Evolutionary conservation across 2,329 filamentous ascomycete genomes (phyloP), one percentile per base, ranked within the genome.

Genomic region (Zarea fungicola): DNA sequence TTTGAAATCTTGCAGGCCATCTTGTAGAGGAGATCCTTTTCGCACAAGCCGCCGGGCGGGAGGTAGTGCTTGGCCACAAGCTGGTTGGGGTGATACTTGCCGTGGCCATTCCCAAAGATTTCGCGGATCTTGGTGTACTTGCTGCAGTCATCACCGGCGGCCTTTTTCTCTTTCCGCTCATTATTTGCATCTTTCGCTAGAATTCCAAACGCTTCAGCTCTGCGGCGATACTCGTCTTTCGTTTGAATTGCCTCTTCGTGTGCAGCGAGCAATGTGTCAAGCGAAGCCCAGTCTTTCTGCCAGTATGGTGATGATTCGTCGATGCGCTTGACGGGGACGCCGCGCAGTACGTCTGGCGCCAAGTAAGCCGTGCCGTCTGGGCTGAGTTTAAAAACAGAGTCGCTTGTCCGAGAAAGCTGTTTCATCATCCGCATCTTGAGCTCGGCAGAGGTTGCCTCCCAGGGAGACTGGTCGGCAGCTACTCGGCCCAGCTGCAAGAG

Each of bases 71-170:
- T 67, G 2, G 59, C 51, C 1, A 67, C 56, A 0, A 70, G 47
- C 34, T 69, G 67, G 35, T 71, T 71, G 0, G 67, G 68, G 35
- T 70, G 68, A 10, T 66, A 62, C 0, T 34, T 32, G 3, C 57
- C 55, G 1, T 53, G 43, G 0, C 50, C 44, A 16, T 36, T 13
- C 0, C 64, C 61, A 42, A 70, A 71, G 3, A 68, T 61, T 19
- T 67, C 57, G 4, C 61, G 54, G 19, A 67, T 65, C 29, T 65
- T 66, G 4, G 55, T 54, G 16, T 63, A 63, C 36, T 63, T 68
- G 31, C 58, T 62, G 18, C 65, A 60, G 6, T 64, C 67, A 37
- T 67, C 61, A 9, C 52, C 49, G 29, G 61, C 60, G 0, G 56
- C 36, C 42, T 66, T 65, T 25, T 52, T 25, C 4, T 40, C 47